Conservation (phyloP, 2,329 filamentous ascomycete species). For the Fusarium pininemorale region DNA sequence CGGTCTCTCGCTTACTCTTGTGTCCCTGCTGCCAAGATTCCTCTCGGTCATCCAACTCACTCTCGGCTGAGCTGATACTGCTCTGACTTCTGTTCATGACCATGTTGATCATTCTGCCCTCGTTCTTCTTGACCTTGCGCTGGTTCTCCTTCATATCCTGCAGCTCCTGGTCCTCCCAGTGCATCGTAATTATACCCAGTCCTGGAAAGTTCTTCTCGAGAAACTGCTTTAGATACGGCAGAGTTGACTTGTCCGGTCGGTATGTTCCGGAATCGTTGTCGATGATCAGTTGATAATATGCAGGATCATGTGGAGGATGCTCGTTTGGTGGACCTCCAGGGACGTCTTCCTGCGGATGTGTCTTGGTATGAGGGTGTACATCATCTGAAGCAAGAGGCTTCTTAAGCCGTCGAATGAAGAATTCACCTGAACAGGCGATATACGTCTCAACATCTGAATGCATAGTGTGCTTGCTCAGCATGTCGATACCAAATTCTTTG, state of each 20-base stretch:
- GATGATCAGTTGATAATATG: constrained; percentile 84
- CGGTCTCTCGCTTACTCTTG: constrained; percentile 63
- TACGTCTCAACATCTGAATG: constrained; percentile 92
- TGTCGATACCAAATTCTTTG: constrained; percentile 92
- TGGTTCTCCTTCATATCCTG: constrained; percentile 80
- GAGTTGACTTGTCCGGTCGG: constrained; percentile 79
- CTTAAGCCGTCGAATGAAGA: constrained; percentile 80
- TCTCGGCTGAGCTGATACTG: constrained; percentile 63
- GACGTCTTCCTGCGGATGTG: constrained; percentile 61
- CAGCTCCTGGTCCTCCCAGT: constrained; percentile 82
- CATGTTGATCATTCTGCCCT: constrained; percentile 61
- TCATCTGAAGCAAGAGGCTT: constrained; percentile 57
- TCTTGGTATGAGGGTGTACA: constrained; percentile 54
- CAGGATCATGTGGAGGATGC: constrained; percentile 57
- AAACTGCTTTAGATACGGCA: constrained; percentile 77
- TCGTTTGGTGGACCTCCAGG: constrained; percentile 57
- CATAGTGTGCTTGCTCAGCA: constrained; percentile 96
- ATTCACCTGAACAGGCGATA: constrained; percentile 92
- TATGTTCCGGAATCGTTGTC: constrained; percentile 97
- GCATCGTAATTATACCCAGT: constrained; percentile 75
- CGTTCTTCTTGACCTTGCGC: constrained; percentile 74
- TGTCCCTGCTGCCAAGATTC: constrained; percentile 49
- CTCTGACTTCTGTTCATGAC: constrained; percentile 66
- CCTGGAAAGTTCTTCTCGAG: constrained; percentile 79
- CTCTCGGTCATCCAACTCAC: constrained; percentile 59